Evolutionary conservation across 2,329 filamentous ascomycete genomes (phyloP).

Genomic region (Ceratocystis huliohia): DNA sequence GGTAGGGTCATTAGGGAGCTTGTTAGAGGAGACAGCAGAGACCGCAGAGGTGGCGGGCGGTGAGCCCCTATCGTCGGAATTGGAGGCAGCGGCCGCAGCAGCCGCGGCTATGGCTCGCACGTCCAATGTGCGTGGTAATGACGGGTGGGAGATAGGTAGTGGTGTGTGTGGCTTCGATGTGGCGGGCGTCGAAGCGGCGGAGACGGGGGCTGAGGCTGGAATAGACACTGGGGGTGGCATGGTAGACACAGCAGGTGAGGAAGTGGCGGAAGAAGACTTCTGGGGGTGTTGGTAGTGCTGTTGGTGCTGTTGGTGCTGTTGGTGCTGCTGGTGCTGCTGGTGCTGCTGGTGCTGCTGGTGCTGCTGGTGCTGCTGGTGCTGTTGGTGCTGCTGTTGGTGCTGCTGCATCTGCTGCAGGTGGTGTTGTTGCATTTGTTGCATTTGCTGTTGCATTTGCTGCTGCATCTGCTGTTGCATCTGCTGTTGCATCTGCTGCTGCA

Average conservation of each 20-base stretch:
- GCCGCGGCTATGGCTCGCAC: neutral
- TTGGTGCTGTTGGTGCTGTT: slow-evolving; percentile 20
- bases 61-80: slow-evolving; percentile 24
- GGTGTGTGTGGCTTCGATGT: slow-evolving; percentile 24
- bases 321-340: neutral
- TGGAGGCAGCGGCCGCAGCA: slow-evolving; percentile 1
- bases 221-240: slow-evolving; percentile 22
- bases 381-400: slow-evolving; percentile 38
- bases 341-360: neutral
- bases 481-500: slow-evolving; percentile 22
- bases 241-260: slow-evolving; percentile 26
- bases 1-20: slow-evolving; percentile 21
- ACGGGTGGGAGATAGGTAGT: slow-evolving; percentile 22
- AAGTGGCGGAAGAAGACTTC: slow-evolving; percentile 35
- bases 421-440: neutral
- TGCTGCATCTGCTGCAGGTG: slow-evolving; percentile 24
- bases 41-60: slow-evolving; percentile 23
- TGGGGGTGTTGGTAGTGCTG: slow-evolving; percentile 38
- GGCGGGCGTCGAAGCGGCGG: slow-evolving; percentile 16
- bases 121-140: slow-evolving; percentile 17
- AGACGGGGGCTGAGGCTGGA: slow-evolving; percentile 18
- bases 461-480: too few species aligned
- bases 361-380: slow-evolving; percentile 25
- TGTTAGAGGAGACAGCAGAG: slow-evolving; percentile 20
- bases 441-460: slow-evolving; percentile 24